phyloP scores from a whole-genome alignment of 176 grass and related monocot genomes.

The Eragrostis curvula region DNA sequence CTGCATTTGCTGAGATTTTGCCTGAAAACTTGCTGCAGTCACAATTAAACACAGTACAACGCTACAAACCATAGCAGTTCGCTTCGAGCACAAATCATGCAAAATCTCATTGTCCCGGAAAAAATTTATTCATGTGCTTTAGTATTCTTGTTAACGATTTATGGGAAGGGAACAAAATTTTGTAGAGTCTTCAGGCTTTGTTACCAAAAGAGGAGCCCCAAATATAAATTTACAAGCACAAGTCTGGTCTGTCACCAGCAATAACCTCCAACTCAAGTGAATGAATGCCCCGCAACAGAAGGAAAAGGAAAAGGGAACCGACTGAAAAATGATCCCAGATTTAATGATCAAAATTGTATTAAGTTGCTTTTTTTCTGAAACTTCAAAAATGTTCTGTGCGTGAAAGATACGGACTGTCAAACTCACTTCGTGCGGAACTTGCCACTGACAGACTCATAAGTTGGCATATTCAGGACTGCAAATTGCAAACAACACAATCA shows the following conservation, averaged over 20 bases:
- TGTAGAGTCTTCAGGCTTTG: constrained; percentile 26
- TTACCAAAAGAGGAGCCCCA: constrained; percentile 9
- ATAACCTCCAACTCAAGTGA: too few species aligned
- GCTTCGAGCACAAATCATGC: neutral
- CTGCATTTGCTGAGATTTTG: too few species aligned
- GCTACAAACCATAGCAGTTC: neutral
- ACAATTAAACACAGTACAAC: neutral
- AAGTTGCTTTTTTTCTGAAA: constrained; percentile 39
- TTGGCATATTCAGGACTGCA: too few species aligned
- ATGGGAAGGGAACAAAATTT: neutral
- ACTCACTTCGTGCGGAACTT: constrained; percentile 88
- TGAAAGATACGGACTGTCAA: constrained; percentile 44
- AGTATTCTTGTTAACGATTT: constrained; percentile 25
- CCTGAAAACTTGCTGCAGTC: neutral
- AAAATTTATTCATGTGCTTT: constrained; percentile 35
- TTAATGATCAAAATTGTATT: constrained; percentile 49
- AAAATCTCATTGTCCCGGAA: constrained; percentile 9
- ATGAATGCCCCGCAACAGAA: neutral
- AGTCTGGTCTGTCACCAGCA: constrained; percentile 23
- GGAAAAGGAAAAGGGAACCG: neutral
- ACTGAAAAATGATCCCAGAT: neutral
- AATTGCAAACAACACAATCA: neutral
- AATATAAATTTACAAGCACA: constrained; percentile 48
- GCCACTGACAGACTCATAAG: too few species aligned
- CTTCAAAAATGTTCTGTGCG: constrained; percentile 20